Base-by-base conservation (phyloP, 495 filamentous ascomycete genomes). In the Massariosphaeria phaeospora region DNA sequence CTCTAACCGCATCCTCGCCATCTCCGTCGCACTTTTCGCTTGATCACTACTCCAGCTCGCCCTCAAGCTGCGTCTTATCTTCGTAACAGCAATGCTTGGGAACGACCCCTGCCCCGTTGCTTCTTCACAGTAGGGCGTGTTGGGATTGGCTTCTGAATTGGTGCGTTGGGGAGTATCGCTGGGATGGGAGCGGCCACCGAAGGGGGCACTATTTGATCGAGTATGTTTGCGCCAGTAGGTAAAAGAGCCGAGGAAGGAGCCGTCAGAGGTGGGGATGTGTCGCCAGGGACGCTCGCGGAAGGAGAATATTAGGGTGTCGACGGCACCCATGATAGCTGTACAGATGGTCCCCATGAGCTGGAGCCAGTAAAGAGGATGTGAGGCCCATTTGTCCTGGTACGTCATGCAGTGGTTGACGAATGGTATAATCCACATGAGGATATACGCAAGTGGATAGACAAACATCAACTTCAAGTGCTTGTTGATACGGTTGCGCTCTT, bases 401-500 rank as follows among this genome's bases (percentile, higher is more conserved):
- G 76, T 73, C 31, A 82, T 60, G 46, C 77, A 72, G 66, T 88
- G 80, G 21, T 71, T 72, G 12, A 83, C 67, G 63, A 89, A 86
- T 11, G 86, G 84, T n/a, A 82, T 67, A 30, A 84, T 65, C 86
- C 86, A 90, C 68, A 85, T 78, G 23, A 81, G 59, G n/a, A 83
- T 73, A 70, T 89, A 89, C 43, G 83, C 72, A 12, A 81, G 61
- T 6, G 86, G 86, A 67, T 90, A 89, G 40, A 84, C 79, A 63
- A 89, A 85, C 2, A 89, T 69, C 25, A 83, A 73, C 38, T 82
- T 76, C 10, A 89, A 72, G 58, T 89, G 86, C 4, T 81, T 77
- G 29, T 75, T 76, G 54, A 85, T 84, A 41, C 74, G 75, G 33
- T 75, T 70, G 35, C 82, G 73, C 20, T 45, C 46, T 45, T 40